phyloP scores from a whole-genome alignment of 768 basidiomycete genomes.

The Leucocoprinus sp. region DNA sequence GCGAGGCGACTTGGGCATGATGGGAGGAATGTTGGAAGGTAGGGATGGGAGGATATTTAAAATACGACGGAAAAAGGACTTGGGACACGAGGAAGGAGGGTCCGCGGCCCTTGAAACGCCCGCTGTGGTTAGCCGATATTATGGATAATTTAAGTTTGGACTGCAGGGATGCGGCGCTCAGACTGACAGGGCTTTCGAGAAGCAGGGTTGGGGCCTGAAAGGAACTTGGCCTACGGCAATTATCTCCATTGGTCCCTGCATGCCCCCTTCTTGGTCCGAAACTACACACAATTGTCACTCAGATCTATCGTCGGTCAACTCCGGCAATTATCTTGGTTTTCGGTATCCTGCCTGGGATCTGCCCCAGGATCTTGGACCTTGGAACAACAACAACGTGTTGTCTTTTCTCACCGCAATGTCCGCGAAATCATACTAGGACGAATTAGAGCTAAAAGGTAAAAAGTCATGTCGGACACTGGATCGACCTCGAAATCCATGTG shows the following conservation, averaged over 20 bases:
- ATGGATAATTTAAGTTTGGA: conserved; percentile 45
- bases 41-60: conserved; percentile 35
- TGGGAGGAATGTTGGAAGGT: conserved; percentile 22
- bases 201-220: conserved; percentile 27
- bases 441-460: conserved; percentile 32
- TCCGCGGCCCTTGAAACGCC: conserved; percentile 44
- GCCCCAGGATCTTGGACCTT: conserved; percentile 8
- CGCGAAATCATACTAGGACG: conserved; percentile 27
- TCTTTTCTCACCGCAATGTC: conserved; percentile 37
- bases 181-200: conserved; percentile 38
- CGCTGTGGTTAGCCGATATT: conserved; percentile 38
- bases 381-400: conserved; percentile 12
- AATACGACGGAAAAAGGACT: conserved; percentile 61
- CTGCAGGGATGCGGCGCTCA: conserved; percentile 39
- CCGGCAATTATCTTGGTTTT: conserved; percentile 13
- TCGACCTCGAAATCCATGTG: conserved; percentile 17
- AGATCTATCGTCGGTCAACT: conserved; percentile 17
- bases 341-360: background rate
- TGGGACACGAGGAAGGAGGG: conserved; percentile 59
- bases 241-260: conserved; percentile 32
- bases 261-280: conserved; percentile 21
- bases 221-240: conserved; percentile 24
- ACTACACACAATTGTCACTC: conserved; percentile 16
- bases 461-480: conserved; percentile 26
- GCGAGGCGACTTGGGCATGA: conserved; percentile 36